Evolutionary conservation across 2,329 filamentous ascomycete species (phyloP).

Genomic region (Claviceps maximensis): DNA sequence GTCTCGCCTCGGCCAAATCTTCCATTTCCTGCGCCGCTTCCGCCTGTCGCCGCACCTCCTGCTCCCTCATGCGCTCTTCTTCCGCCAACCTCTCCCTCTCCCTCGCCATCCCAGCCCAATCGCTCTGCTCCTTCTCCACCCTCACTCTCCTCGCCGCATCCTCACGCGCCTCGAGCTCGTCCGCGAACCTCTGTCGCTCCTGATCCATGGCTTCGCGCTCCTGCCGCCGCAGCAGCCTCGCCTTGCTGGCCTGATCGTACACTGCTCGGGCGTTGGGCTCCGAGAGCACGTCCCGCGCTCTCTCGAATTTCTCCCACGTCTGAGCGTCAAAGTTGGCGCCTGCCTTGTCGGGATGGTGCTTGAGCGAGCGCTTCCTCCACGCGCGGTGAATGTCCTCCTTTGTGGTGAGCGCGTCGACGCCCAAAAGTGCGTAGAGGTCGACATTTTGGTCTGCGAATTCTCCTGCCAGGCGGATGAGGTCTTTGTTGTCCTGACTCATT

Average conservation of each 20-base stretch:
- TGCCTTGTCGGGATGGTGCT: conserved; percentile 89
- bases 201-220: conserved; percentile 63
- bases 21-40: conserved; percentile 26
- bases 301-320: conserved; percentile 75
- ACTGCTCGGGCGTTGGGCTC: conserved; percentile 56
- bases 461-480: conserved; percentile 39
- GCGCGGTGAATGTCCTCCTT: conserved; percentile 69
- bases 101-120: conserved; percentile 22
- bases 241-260: conserved; percentile 67
- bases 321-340: conserved; percentile 59
- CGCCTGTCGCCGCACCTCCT: conserved; percentile 22
- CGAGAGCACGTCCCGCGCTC: conserved; percentile 72
- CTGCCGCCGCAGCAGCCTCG: conserved; percentile 53
- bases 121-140: conserved; percentile 29
- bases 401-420: conserved; percentile 48
- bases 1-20: conserved; percentile 23
- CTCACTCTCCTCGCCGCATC: conserved; percentile 47
- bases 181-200: conserved; percentile 62
- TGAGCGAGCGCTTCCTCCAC: conserved; percentile 75
- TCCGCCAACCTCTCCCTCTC: conserved; percentile 25
- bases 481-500: conserved; percentile 29
- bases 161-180: conserved; percentile 74
- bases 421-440: conserved; percentile 70
- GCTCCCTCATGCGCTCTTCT: conserved; percentile 23
- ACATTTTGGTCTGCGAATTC: conserved; percentile 47